Evolutionary conservation across 257 asterid species (phyloP), one percentile per base, ranked within the genome.

Genomic region (Petrea volubilis): DNA sequence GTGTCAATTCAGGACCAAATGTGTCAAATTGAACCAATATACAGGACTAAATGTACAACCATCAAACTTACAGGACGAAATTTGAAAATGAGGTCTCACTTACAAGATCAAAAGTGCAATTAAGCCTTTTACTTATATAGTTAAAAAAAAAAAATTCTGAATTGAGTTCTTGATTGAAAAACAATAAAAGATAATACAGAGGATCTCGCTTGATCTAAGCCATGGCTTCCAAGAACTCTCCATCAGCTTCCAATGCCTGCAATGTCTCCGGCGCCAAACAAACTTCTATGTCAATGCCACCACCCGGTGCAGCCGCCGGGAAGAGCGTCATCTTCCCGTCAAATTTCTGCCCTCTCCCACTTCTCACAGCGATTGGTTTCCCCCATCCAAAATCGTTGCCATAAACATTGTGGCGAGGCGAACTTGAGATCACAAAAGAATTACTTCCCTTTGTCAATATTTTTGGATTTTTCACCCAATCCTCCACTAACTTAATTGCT

Each of bases 381-480:
- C 95, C 91, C 75, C 85, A 78, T 27, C 94, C 89, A 27, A 85
- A 85, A 55, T 85, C 89, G 10, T 47, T 77, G 0, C 76, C 88
- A 3, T 88, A 84, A 78, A 84, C 79, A 33, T 86, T 20, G 67
- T 71, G 73, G 56, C 85, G 60, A 1, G 87, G 88, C 17, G 95
- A 88, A 33, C 88, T 78, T 25, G 81, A 60, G 6, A 81, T 55
- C 8, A 74, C 10, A 12, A 81, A 62, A 5, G 27, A 20, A n/a
- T 51, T 68, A 14, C 2, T 46, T 5, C 24, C 40, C 44, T 17
- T 64, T 4, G 27, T 51, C 57, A 6, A 6, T 6, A 81, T 3
- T 13, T 0, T 20, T 4, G 62, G 74, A 40, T 55, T 44, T 6
- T 36, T 46, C 41, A 40, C 28, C 72, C 78, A 76, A 24, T 46